These are phyloP conservation scores for Boletus vinaceobasis DNA, from an alignment of 768 basidiomycete genomes.

Conservation along the genomic window DNA sequence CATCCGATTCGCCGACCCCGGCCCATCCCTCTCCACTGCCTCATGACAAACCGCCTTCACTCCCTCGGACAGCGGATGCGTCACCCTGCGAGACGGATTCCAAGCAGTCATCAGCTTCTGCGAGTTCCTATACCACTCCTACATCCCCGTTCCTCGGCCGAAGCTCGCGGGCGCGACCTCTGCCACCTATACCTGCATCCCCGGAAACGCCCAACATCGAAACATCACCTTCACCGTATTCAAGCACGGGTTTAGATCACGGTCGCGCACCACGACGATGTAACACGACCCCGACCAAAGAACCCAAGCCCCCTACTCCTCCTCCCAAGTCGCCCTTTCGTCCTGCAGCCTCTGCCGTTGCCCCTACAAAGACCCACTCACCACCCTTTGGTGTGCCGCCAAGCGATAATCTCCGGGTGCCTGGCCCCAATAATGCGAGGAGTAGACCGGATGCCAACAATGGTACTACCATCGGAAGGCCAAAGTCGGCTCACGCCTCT, in stretches of 20 bases:
- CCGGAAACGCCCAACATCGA: slow-evolving; percentile 20
- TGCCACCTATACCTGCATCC: slow-evolving; percentile 31
- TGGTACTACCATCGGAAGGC: slow-evolving; percentile 5
- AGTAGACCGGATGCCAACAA: slow-evolving; percentile 1
- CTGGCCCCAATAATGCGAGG: not conserved
- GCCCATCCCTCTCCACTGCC: slow-evolving; percentile 10
- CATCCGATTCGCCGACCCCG: slow-evolving; percentile 16
- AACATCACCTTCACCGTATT: slow-evolving; percentile 16
- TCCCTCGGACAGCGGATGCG: not conserved
- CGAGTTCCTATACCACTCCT: slow-evolving; percentile 7
- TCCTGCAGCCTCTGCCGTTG: slow-evolving; percentile 41
- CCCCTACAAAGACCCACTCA: slow-evolving; percentile 11
- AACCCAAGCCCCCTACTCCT: not conserved
- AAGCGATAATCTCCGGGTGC: not conserved
- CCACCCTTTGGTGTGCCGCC: not conserved
- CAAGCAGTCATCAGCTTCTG: slow-evolving; percentile 25
- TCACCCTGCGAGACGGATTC: slow-evolving; percentile 12
- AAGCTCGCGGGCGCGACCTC: slow-evolving; percentile 13
- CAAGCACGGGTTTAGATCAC: slow-evolving; percentile 20
- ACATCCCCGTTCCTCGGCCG: slow-evolving; percentile 8
- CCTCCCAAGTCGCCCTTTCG: slow-evolving; percentile 25
- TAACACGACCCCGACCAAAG: not conserved
- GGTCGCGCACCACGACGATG: slow-evolving; percentile 12
- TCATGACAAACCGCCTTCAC: slow-evolving; percentile 10
- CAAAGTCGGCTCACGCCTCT: slow-evolving; percentile 28